These are phyloP conservation scores for Kalmanozyma brasiliensis DNA, from an alignment of 1,284 basidiomycete genomes.

Conservation along the genomic window DNA sequence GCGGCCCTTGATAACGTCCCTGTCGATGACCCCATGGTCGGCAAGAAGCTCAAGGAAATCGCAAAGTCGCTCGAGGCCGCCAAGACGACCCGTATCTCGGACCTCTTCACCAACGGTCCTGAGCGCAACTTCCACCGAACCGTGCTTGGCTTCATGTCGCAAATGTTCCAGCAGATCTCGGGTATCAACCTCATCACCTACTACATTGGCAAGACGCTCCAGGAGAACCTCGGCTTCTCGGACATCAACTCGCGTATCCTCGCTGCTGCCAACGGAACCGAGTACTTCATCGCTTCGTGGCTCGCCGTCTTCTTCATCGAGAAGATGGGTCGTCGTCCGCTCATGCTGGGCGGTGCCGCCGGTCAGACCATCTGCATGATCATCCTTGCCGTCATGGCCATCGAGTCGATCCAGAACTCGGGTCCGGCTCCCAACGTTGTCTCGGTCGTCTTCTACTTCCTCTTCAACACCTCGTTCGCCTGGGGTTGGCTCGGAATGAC, in stretches of 20 bases:
- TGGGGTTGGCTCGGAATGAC: slow-evolving; percentile 67
- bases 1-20: slow-evolving; percentile 59
- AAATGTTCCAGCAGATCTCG: slow-evolving; percentile 66
- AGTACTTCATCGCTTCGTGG: slow-evolving; percentile 65
- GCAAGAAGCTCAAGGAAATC: slow-evolving; percentile 59
- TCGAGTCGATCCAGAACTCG: slow-evolving; percentile 20
- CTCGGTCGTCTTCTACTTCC: slow-evolving; percentile 61
- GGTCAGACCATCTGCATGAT: slow-evolving; percentile 62
- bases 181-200: slow-evolving; percentile 67
- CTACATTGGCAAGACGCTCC: slow-evolving; percentile 64
- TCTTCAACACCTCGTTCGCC: slow-evolving; percentile 66
- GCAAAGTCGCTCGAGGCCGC: slow-evolving; percentile 48
- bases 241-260: slow-evolving; percentile 60
- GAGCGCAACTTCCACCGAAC: slow-evolving; percentile 66
- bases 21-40: slow-evolving; percentile 49
- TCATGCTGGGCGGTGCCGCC: slow-evolving; percentile 61
- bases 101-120: slow-evolving; percentile 62
- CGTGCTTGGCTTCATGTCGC: slow-evolving; percentile 58
- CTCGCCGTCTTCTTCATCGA: slow-evolving; percentile 65
- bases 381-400: slow-evolving; percentile 46
- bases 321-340: slow-evolving; percentile 59
- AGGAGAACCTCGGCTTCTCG: slow-evolving; percentile 58
- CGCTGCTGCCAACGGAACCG: slow-evolving; percentile 64
- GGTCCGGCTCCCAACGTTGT: slow-evolving; percentile 38
- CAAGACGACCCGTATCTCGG: slow-evolving; percentile 33